Evolutionary conservation across 208 protist genomes (phyloP).

Genomic region (Phytomonas sp.): DNA sequence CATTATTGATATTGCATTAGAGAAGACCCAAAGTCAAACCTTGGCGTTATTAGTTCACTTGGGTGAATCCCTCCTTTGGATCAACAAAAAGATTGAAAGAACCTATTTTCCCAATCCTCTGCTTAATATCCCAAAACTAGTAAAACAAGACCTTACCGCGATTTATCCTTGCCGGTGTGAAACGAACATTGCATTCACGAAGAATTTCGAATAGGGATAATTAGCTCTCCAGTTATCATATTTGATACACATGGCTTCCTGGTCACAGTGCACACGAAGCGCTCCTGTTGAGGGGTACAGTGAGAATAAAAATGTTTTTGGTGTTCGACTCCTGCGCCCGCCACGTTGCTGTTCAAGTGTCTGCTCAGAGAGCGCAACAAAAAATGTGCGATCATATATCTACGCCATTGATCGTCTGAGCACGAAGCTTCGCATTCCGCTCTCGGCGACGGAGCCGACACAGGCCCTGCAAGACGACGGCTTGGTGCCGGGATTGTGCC

Average conservation of each 20-base stretch:
- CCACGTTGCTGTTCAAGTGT: not conserved
- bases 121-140: not conserved
- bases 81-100: not conserved
- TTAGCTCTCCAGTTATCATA: not conserved
- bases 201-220: not conserved
- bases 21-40: not conserved
- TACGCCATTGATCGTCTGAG: slow-evolving; percentile 73
- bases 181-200: not conserved
- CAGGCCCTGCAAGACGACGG: slow-evolving; percentile 69
- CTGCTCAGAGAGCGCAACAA: not conserved
- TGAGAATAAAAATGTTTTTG: not conserved
- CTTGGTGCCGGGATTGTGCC: slow-evolving; percentile 71
- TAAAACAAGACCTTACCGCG: not conserved
- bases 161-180: not conserved
- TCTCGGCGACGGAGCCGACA: slow-evolving; percentile 55
- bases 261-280: not conserved
- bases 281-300: not conserved
- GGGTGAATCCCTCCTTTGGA: not conserved
- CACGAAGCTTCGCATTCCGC: slow-evolving; percentile 74
- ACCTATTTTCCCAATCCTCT: not conserved
- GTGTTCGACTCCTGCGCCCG: not conserved
- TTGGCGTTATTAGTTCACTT: not conserved
- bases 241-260: not conserved
- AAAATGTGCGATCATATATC: slow-evolving; percentile 14
- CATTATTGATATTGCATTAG: not conserved